Evolutionary conservation across 2,329 filamentous ascomycete genomes (phyloP).

Genomic region (Alternaria tenuissima): DNA sequence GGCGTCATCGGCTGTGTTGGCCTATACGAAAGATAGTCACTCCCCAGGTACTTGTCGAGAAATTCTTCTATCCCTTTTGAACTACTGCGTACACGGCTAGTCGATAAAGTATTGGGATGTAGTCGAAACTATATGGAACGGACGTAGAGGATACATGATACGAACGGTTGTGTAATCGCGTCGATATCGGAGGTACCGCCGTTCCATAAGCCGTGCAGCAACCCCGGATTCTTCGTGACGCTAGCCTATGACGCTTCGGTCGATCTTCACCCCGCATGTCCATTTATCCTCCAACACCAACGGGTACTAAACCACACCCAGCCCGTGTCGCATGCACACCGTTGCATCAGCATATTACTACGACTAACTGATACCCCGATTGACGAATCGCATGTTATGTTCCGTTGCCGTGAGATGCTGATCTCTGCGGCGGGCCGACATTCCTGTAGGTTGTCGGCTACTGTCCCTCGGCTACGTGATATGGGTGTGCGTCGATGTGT

Average conservation of each 20-base stretch:
- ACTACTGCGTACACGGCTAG: no score
- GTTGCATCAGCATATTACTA: conserved; percentile 8
- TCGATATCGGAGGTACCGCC: no score
- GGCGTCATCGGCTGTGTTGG: no score
- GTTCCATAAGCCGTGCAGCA: background rate
- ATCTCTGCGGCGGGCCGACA: conserved; percentile 5
- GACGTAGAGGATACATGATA: no score
- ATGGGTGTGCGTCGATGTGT: background rate
- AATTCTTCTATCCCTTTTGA: no score
- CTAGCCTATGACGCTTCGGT: conserved; percentile 7
- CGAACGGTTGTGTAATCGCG: no score
- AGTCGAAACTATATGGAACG: no score
- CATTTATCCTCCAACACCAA: conserved; percentile 5
- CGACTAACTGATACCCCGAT: background rate
- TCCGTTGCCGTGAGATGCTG: background rate
- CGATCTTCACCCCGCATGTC: conserved; percentile 15
- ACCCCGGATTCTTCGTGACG: conserved; percentile 1
- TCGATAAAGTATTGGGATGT: no score
- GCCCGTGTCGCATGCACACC: conserved; percentile 1
- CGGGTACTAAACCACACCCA: conserved; percentile 1
- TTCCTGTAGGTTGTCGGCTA: conserved; percentile 13
- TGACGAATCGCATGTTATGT: background rate
- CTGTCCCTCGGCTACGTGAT: background rate
- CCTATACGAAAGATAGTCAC: no score
- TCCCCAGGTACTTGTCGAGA: no score